Conservation (phyloP, 768 basidiomycete species). For the Austroboletus festivus region DNA sequence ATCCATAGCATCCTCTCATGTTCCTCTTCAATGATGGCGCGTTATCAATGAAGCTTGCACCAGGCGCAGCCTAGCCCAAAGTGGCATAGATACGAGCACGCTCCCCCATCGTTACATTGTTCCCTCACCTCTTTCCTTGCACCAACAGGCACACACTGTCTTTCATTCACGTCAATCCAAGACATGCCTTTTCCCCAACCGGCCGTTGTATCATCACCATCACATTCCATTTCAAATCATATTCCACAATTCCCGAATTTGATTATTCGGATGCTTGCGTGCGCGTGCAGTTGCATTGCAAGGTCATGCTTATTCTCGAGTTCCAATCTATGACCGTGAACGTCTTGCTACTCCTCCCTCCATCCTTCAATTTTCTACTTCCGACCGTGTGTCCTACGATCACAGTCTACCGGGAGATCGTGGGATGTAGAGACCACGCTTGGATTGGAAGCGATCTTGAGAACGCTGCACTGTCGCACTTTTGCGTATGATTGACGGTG, state of each 20-base stretch:
- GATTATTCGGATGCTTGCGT: constrained; percentile 10
- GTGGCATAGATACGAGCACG: constrained; percentile 20
- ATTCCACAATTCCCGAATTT: constrained; percentile 11
- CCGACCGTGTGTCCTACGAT: constrained; percentile 1
- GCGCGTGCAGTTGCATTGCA: constrained; percentile 4
- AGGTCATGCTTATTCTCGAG: too few relatives aligned
- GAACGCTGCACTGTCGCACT: neutral
- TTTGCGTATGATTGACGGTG: constrained; percentile 20
- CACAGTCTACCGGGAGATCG: neutral
- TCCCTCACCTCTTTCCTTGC: neutral
- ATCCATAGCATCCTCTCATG: constrained; percentile 10
- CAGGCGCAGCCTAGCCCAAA: constrained; percentile 8
- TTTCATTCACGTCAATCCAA: constrained; percentile 3
- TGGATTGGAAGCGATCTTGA: constrained; percentile 4
- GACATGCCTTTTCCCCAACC: constrained; percentile 2
- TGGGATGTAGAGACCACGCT: constrained; percentile 3
- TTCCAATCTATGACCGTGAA: constrained; percentile 15
- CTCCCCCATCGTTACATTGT: constrained; percentile 10
- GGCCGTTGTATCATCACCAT: neutral
- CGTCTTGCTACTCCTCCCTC: neutral
- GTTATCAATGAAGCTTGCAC: constrained; percentile 14
- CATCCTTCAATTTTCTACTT: neutral
- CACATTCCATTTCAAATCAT: constrained; percentile 11
- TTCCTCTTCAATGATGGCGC: constrained; percentile 13
- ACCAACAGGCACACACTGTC: constrained; percentile 2